Evolutionary conservation across 805 yeast species (phyloP).

Genomic region (Wickerhamomyces alni): DNA sequence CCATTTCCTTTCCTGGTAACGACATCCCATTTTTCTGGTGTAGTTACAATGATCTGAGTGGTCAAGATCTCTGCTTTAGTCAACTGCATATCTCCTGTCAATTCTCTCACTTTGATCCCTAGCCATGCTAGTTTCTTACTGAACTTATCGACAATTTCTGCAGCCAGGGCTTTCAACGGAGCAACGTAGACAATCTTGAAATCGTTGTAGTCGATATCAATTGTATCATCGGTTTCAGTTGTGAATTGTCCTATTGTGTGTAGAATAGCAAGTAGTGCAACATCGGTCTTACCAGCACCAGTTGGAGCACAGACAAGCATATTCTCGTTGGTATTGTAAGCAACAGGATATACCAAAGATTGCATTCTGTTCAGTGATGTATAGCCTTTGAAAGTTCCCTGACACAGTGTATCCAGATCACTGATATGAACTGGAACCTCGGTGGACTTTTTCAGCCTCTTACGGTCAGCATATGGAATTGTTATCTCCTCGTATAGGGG

Average conservation of each 20-base stretch:
- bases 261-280: constrained; percentile 74
- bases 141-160: constrained; percentile 92
- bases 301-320: constrained; percentile 97
- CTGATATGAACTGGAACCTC: constrained; percentile 49
- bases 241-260: constrained; percentile 73
- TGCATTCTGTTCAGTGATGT: constrained; percentile 80
- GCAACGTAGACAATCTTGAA: constrained; percentile 92
- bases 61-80: constrained; percentile 71
- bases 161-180: constrained; percentile 90
- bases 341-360: constrained; percentile 85
- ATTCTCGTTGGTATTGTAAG: constrained; percentile 88
- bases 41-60: constrained; percentile 87
- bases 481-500: constrained; percentile 72
- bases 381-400: constrained; percentile 78
- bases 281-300: constrained; percentile 97
- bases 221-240: constrained; percentile 43
- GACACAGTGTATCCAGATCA: constrained; percentile 72
- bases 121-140: constrained; percentile 73
- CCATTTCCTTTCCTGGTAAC: constrained; percentile 92
- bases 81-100: constrained; percentile 94
- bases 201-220: constrained; percentile 70
- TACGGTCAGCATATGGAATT: constrained; percentile 68
- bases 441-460: constrained; percentile 29
- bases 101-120: constrained; percentile 79
- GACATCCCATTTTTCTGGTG: constrained; percentile 98